A percentile compares a stretch with the other conserved stretches of the same genome.
phyloP scores from a whole-genome alignment of 2,329 filamentous ascomycete species.

The Alternaria ethzedia region DNA sequence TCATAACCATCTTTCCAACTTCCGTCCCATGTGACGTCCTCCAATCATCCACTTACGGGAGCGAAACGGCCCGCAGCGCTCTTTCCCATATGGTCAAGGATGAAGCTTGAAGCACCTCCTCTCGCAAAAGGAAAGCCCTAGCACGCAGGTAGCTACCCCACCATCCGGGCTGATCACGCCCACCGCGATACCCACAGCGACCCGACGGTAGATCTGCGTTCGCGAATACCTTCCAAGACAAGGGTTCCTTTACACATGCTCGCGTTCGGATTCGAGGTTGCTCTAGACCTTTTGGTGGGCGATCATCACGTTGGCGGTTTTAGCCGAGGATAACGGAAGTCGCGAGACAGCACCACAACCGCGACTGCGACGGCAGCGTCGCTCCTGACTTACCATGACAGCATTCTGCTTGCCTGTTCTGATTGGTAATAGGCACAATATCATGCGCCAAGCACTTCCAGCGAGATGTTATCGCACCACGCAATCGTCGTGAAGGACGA shows the following conservation, averaged over 20 bases:
- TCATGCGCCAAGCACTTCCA: neutral
- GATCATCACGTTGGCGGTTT: neutral
- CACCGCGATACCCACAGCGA: neutral
- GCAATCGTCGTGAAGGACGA: fast-evolving
- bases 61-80: conserved; percentile 16
- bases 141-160: neutral
- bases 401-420: neutral
- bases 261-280: conserved; percentile 2
- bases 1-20: neutral
- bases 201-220: neutral
- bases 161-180: neutral
- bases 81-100: conserved; percentile 1
- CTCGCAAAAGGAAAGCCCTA: neutral
- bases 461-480: no score
- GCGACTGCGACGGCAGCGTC: neutral
- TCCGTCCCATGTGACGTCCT: neutral
- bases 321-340: neutral
- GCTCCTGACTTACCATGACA: neutral
- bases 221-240: neutral
- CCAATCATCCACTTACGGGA: conserved; percentile 2
- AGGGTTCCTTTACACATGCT: neutral
- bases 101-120: conserved; percentile 10
- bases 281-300: neutral
- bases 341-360: neutral
- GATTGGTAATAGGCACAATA: neutral